These are phyloP conservation scores for Leptographium procerum DNA, from an alignment of 2,329 filamentous ascomycete species.

Conservation along the genomic window DNA sequence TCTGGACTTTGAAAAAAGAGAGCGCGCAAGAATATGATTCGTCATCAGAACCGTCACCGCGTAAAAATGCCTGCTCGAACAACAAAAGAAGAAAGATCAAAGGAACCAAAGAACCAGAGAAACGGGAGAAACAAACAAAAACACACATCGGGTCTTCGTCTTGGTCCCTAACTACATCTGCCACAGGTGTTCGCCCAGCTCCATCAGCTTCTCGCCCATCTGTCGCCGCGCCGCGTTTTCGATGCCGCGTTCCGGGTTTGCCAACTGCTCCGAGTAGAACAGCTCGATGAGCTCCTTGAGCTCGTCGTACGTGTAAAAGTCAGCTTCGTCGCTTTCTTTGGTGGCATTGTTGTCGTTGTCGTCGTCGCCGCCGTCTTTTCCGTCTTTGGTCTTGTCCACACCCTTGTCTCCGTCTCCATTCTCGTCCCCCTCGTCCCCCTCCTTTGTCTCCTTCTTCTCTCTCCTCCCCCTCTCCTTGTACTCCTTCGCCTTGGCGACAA, in stretches of 20 bases:
- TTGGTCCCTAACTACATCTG: slow-evolving; percentile 28
- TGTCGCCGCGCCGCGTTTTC: slow-evolving; percentile 54
- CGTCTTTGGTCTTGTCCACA: too few relatives aligned
- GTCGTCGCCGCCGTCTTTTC: too few relatives aligned
- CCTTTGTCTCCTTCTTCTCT: slow-evolving; percentile 19
- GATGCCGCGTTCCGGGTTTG: slow-evolving; percentile 56
- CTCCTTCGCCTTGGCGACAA: slow-evolving; percentile 50
- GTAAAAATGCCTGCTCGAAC: too few relatives aligned
- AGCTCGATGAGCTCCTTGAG: slow-evolving; percentile 55
- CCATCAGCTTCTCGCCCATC: slow-evolving; percentile 59
- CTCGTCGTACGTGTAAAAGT: slow-evolving; percentile 53
- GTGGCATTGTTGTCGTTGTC: too few relatives aligned
- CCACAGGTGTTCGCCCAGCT: slow-evolving; percentile 64
- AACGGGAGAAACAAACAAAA: too few relatives aligned
- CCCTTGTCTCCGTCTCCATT: slow-evolving; percentile 20
- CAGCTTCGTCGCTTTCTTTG: slow-evolving; percentile 20
- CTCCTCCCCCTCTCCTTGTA: slow-evolving; percentile 19
- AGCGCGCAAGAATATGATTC: too few relatives aligned
- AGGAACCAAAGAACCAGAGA: too few relatives aligned
- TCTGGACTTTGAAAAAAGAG: too few relatives aligned
- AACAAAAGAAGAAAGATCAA: too few relatives aligned
- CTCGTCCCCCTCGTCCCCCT: slow-evolving; percentile 15
- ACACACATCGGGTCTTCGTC: neutral
- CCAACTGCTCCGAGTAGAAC: slow-evolving; percentile 55
- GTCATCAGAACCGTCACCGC: too few relatives aligned